Evolutionary conservation across 2,329 filamentous ascomycete species (phyloP), one percentile per base, ranked within the genome.

Genomic region (Scedosporium dehoogii): DNA sequence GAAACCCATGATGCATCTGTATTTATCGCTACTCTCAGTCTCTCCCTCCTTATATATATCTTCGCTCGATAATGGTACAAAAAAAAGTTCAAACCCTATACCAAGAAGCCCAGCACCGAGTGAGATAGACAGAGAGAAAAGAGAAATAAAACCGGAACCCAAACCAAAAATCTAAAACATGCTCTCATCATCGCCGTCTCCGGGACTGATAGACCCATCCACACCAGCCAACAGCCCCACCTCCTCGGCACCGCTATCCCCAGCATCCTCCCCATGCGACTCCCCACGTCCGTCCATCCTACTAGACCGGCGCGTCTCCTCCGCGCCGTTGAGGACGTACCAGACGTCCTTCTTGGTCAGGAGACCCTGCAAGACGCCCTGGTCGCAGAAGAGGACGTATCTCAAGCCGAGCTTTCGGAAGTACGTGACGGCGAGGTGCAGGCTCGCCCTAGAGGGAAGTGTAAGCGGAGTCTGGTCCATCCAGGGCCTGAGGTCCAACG

Each of bases 401-500:
- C 93, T 84, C 65, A 99, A 76, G 21, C 94, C 94, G 7, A 99
- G 84, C 72, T 93, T 93, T 77, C 96, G 92, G 75, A 99, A 97
- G 82, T 99, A 96, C 63, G 84, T 87, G 25, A 96, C 87, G 3
- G 90, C 91, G n/a, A 97, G 83, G 71, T 92, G 87, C 64, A 99
- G 85, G 64, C 82, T 88, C 16, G 87, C 86, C 65, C 86, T 84
- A 23, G 85, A 86, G 51, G 91, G 90, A 18, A 97, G 80, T 0
- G 94, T 97, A 57, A 99, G 89, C 0, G 94, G 94, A 0, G 94
- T 99, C 74, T 97, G 93, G 73, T 99, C 94, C 92, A 99, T 97
- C 94, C 94, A 99, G 2, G 92, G 92, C 6, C 93, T 82, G 10
- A 99, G 81, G 74, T 99, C 94, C 46, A 99, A 85, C 0, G 88